phyloP scores from a whole-genome alignment of 139 green algal genomes.

The Chlamydomonas sphaeroides region DNA sequence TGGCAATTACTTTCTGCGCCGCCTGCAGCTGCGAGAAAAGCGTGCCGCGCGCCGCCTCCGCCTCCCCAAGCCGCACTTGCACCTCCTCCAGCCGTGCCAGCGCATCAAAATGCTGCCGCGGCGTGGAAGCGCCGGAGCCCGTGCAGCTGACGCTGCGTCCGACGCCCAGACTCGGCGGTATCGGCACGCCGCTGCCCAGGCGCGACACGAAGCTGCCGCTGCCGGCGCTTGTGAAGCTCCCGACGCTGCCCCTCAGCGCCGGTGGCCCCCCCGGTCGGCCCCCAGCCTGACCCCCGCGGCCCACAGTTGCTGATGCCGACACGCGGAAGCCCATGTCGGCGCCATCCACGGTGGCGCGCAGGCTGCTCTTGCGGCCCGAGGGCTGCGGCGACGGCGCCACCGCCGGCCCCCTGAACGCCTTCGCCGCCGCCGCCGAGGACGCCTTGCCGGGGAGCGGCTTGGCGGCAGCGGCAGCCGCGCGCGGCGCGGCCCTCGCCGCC shows the following conservation, averaged over 20 bases:
- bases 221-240: background rate
- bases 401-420: too few species aligned
- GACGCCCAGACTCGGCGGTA: background rate
- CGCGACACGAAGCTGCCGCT: background rate
- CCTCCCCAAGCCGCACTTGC: constrained; percentile 6
- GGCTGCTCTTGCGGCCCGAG: background rate
- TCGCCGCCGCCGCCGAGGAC: too few species aligned
- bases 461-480: background rate
- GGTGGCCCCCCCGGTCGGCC: too few species aligned
- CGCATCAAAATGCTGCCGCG: constrained; percentile 1
- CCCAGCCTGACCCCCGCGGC: too few species aligned
- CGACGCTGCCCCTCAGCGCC: background rate
- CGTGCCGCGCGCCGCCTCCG: background rate
- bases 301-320: too few species aligned
- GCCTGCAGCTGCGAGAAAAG: constrained; percentile 27
- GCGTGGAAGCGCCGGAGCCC: constrained; percentile 5
- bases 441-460: background rate
- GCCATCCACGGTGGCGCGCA: background rate
- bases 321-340: too few species aligned
- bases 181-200: background rate
- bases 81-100: constrained; percentile 22
- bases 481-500: constrained; percentile 14
- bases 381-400: too few species aligned
- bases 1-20: constrained; percentile 1
- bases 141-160: background rate